phyloP scores from a whole-genome alignment of 192 early-diverging fungal species.

The Paraglomus occultum region DNA sequence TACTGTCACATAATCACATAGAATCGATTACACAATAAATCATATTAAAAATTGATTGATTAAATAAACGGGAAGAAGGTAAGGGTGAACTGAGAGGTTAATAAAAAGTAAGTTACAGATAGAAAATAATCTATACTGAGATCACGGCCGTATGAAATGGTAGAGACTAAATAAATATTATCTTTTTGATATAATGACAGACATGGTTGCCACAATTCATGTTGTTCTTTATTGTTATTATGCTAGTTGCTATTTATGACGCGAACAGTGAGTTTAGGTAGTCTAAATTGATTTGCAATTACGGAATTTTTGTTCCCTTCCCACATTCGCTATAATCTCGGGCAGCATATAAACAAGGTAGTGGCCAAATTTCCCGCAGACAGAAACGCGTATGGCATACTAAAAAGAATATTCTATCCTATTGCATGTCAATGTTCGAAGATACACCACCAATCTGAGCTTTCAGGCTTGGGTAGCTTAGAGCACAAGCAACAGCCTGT shows the following conservation, averaged over 20 bases:
- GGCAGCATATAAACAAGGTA: not conserved
- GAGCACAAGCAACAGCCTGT: conserved; percentile 74
- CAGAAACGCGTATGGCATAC: too few species aligned
- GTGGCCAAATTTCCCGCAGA: not conserved
- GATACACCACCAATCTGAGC: conserved; percentile 58
- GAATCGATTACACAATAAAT: not conserved
- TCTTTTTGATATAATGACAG: conserved; percentile 72
- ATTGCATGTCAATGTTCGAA: not conserved
- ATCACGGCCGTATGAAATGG: too few species aligned
- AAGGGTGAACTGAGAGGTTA: conserved; percentile 27
- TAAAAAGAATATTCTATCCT: not conserved
- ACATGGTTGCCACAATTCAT: conserved; percentile 70
- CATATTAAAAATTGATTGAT: not conserved
- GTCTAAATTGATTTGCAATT: conserved; percentile 3
- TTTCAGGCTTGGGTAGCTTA: conserved; percentile 71
- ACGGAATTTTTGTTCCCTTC: not conserved
- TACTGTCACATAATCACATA: conserved; percentile 41
- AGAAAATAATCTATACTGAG: conserved; percentile 9
- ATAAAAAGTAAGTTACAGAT: conserved; percentile 24
- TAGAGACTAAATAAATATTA: conserved; percentile 17
- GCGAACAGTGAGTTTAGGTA: not conserved
- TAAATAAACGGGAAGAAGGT: conserved; percentile 10
- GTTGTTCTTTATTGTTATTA: not conserved
- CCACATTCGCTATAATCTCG: not conserved
- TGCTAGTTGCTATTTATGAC: not conserved